A percentile compares a stretch with the other conserved stretches of the same genome.
Conservation (phyloP, 2,329 filamentous ascomycete species). For the Paraphoma chrysanthemicola region DNA sequence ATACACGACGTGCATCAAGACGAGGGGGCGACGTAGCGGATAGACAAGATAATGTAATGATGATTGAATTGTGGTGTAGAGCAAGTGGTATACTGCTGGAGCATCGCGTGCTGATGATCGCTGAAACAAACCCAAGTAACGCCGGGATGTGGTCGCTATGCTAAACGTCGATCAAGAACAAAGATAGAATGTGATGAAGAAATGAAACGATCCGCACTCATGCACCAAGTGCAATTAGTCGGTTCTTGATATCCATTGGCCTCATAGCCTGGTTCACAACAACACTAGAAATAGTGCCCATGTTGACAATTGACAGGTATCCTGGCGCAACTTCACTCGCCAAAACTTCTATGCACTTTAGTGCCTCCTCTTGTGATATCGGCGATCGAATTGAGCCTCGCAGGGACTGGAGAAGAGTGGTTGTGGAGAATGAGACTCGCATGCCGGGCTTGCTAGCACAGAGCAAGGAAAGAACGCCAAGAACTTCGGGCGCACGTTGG, state of each 20-base stretch:
- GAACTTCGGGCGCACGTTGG: slow-evolving; percentile 55
- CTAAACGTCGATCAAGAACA: not conserved
- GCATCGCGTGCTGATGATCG: too few relatives aligned
- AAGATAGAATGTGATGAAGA: not conserved
- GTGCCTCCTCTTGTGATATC: slow-evolving; percentile 53
- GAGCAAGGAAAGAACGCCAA: slow-evolving; percentile 52
- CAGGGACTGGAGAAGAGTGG: slow-evolving; percentile 50
- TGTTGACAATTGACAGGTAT: slow-evolving; percentile 50
- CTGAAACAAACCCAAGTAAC: too few relatives aligned
- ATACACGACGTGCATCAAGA: too few relatives aligned
- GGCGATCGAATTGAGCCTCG: slow-evolving; percentile 56
- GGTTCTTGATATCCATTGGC: slow-evolving; percentile 40
- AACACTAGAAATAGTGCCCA: slow-evolving; percentile 52
- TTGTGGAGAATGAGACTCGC: slow-evolving; percentile 54
- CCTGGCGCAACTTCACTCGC: slow-evolving; percentile 52
- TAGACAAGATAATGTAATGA: too few relatives aligned
- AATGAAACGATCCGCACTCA: not conserved
- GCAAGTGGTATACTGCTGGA: too few relatives aligned
- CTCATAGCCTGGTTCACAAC: slow-evolving; percentile 49
- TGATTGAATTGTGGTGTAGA: too few relatives aligned
- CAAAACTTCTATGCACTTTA: slow-evolving; percentile 53
- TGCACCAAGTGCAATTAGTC: slow-evolving; percentile 39
- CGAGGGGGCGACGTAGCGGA: too few relatives aligned
- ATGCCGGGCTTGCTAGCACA: slow-evolving; percentile 43
- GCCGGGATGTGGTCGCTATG: not conserved